A percentile compares a stretch with the other conserved stretches of the same genome.
Conservation (phyloP, 202 grass and related monocot genomes). For the Digitaria exilis region DNA sequence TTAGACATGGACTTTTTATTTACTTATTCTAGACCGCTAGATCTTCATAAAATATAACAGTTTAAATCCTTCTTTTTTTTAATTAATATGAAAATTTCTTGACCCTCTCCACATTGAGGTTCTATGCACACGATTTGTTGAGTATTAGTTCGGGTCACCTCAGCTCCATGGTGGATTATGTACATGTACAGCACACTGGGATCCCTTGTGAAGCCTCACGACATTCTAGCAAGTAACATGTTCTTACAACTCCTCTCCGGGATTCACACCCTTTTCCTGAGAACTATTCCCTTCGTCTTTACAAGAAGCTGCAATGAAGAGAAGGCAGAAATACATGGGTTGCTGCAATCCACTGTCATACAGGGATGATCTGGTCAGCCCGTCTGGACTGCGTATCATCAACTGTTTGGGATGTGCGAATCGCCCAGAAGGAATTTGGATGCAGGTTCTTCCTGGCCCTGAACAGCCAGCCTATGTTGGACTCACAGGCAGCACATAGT, state of each 20-base stretch:
- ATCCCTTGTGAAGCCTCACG: too few relatives aligned
- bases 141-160: neutral
- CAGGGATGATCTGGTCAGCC: constrained; percentile 6
- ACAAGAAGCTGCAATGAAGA: constrained; percentile 5
- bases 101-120: too few relatives aligned
- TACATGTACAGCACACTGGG: too few relatives aligned
- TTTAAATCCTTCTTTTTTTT: too few relatives aligned
- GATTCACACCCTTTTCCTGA: neutral
- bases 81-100: too few relatives aligned
- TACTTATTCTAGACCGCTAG: too few relatives aligned
- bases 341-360: neutral
- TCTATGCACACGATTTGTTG: too few relatives aligned
- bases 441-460: constrained; percentile 63
- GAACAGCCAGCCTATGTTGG: constrained; percentile 84
- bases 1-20: too few relatives aligned
- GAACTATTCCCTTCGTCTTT: neutral
- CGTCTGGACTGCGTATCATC: constrained; percentile 56
- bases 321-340: neutral
- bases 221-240: too few relatives aligned
- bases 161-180: too few relatives aligned
- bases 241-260: neutral
- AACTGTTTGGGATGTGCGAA: constrained; percentile 63
- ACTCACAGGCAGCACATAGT: constrained; percentile 58
- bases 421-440: constrained; percentile 91
- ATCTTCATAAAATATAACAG: too few relatives aligned